Conservation (phyloP, 2,329 filamentous ascomycete genomes). For the Cladosporium sp. region DNA sequence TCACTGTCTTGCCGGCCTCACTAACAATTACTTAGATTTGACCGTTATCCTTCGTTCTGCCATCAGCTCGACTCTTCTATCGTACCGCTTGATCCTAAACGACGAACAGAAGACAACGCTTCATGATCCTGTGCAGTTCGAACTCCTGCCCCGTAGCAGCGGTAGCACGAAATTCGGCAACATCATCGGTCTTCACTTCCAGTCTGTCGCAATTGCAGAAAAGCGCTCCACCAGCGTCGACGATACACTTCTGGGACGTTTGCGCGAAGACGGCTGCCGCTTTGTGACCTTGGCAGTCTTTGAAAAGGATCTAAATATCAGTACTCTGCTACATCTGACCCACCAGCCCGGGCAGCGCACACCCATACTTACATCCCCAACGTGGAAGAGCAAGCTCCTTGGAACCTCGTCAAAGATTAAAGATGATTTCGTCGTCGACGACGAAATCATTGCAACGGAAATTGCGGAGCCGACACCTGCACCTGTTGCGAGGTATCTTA, state of each 20-base stretch:
- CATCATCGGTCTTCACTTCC: slow-evolving; percentile 19
- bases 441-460: slow-evolving; percentile 7
- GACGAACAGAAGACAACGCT: neutral
- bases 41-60: slow-evolving; percentile 9
- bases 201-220: slow-evolving; percentile 11
- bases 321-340: slow-evolving; percentile 15
- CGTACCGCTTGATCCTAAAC: neutral
- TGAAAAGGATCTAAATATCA: slow-evolving; percentile 19
- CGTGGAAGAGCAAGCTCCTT: slow-evolving; percentile 24
- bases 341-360: neutral
- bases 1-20: neutral
- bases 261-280: slow-evolving; percentile 11
- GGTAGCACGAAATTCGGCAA: slow-evolving; percentile 27
- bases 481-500: neutral
- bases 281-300: slow-evolving; percentile 23
- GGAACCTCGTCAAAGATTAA: slow-evolving; percentile 20
- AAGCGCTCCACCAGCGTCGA: neutral
- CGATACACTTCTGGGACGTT: slow-evolving; percentile 12
- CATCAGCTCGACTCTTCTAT: neutral
- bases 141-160: neutral
- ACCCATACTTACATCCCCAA: slow-evolving; percentile 16
- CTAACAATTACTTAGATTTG: neutral
- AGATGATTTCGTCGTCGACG: slow-evolving; percentile 25
- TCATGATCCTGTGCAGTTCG: neutral
- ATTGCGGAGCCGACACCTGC: neutral